Evolutionary conservation across 2,329 filamentous ascomycete genomes (phyloP).

Genomic region (Ilyonectria mors-panacis): DNA sequence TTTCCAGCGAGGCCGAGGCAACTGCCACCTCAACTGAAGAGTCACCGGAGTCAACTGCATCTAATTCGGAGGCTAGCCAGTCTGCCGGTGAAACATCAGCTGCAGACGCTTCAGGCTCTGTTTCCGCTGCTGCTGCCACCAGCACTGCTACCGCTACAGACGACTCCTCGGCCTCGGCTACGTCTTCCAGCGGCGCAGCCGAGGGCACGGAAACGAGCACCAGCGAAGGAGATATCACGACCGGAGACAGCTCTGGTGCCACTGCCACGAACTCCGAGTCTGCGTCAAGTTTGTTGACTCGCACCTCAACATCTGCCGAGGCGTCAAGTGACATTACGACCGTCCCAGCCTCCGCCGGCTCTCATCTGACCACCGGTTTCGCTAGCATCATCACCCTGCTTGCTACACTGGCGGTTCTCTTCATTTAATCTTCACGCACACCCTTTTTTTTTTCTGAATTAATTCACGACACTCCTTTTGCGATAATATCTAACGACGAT

Average conservation of each 20-base stretch:
- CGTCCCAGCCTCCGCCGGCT: constrained; percentile 37
- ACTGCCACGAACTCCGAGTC: constrained; percentile 8
- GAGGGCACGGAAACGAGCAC: neutral
- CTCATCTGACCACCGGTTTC: constrained; percentile 37
- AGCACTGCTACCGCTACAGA: neutral
- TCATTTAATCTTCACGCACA: constrained; percentile 40
- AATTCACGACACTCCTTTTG: constrained; percentile 48
- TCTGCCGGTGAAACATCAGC: neutral
- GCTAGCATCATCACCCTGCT: constrained; percentile 39
- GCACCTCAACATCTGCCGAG: constrained; percentile 33
- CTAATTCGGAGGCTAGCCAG: neutral
- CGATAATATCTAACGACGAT: constrained; percentile 39
- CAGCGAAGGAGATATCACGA: neutral
- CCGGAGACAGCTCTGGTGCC: neutral
- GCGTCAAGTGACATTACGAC: constrained; percentile 35
- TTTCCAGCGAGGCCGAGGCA: neutral
- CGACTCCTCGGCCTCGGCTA: constrained; percentile 3
- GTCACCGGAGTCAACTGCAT: neutral
- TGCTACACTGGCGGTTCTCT: constrained; percentile 39
- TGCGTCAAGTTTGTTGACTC: constrained; percentile 36
- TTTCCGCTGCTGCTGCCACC: constrained; percentile 7
- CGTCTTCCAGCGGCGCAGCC: neutral
- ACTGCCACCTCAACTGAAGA: neutral
- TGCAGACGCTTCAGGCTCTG: neutral
- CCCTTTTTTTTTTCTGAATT: constrained; percentile 16